A percentile compares a stretch with the other conserved stretches of the same genome.
Conservation (phyloP, 352 stramenopile genomes). For the Phytophthora aleatoria region DNA sequence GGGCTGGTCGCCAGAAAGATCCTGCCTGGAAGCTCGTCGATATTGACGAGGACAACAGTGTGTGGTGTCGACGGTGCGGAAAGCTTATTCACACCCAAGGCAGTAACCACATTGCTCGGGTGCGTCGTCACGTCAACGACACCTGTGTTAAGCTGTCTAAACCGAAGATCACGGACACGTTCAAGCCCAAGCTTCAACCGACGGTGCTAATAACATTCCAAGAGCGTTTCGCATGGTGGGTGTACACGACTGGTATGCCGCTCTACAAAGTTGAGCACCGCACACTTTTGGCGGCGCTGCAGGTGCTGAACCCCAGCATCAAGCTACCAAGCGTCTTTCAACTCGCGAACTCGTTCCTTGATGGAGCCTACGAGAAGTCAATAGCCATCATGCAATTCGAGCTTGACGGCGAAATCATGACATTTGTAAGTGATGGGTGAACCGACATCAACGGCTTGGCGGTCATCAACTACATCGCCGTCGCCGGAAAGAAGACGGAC, state of each 20-base stretch:
- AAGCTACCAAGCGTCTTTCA: not conserved
- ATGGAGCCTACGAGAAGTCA: no score
- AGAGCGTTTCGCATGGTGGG: not conserved
- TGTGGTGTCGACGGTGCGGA: not conserved
- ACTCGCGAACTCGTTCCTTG: no score
- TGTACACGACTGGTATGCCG: not conserved
- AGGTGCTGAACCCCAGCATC: not conserved
- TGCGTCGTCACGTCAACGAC: not conserved
- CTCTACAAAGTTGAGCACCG: not conserved
- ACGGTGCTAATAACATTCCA: not conserved
- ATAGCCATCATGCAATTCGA: no score
- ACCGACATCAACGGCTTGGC: not conserved
- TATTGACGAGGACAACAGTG: no score
- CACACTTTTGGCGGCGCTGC: not conserved
- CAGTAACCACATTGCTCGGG: not conserved
- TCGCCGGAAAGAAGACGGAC: not conserved
- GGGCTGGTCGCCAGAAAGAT: no score
- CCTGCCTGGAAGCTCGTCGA: no score
- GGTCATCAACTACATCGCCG: not conserved
- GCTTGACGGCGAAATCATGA: no score
- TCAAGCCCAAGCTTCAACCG: not conserved
- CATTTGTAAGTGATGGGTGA: not conserved
- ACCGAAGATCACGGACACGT: not conserved
- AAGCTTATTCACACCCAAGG: not conserved
- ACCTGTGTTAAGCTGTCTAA: not conserved